Conservation (phyloP, 129 eudicot species). For the Chrysanthemum makinoi region DNA sequence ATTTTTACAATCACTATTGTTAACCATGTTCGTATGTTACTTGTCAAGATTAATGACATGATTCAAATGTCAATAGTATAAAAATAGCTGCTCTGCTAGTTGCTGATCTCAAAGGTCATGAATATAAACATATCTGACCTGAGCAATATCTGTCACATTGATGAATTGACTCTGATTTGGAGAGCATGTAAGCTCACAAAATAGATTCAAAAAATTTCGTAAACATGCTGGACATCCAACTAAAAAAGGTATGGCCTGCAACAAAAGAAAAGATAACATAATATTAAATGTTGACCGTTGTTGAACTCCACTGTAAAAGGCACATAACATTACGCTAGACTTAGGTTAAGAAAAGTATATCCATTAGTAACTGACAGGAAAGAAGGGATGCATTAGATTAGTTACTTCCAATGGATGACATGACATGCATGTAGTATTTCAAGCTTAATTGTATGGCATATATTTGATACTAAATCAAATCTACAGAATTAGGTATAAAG, state of each 20-base stretch:
- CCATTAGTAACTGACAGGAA: no score
- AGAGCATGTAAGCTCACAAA: conserved; percentile 96
- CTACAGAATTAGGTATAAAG: no score
- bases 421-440: no score
- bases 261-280: conserved; percentile 23
- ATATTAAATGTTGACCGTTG: conserved; percentile 17
- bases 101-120: neutral
- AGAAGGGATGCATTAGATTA: no score
- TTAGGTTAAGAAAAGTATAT: no score
- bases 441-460: no score
- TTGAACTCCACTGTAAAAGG: conserved; percentile 17
- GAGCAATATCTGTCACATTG: conserved; percentile 77
- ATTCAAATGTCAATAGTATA: no score
- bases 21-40: no score
- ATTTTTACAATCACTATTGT: no score
- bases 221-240: conserved; percentile 99
- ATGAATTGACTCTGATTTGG: conserved; percentile 93
- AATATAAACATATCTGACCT: conserved; percentile 44
- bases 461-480: no score
- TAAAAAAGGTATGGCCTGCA: conserved; percentile 94
- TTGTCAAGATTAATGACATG: neutral
- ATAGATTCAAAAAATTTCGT: conserved; percentile 91
- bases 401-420: no score
- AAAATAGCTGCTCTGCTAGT: neutral
- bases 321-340: neutral